phyloP scores from a whole-genome alignment of 768 basidiomycete species.

The Pleurotus platypus region DNA sequence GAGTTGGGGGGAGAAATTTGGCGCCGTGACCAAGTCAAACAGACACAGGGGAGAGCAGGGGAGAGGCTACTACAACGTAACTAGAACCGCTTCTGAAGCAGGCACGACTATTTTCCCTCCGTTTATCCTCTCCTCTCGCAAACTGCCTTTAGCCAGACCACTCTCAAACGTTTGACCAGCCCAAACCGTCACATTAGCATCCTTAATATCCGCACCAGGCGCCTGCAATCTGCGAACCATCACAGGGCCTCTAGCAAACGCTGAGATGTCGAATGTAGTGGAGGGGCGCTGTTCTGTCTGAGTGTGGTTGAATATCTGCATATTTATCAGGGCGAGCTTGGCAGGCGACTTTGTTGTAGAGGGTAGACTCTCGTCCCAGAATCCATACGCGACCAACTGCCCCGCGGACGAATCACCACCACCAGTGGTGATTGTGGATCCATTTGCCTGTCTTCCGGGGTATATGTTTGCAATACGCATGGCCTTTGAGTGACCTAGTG shows the following conservation, averaged over 20 bases:
- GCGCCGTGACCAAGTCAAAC: not conserved
- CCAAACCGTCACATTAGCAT: constrained; percentile 43
- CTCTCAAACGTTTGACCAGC: constrained; percentile 45
- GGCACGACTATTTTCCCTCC: constrained; percentile 29
- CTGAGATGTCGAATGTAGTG: constrained; percentile 43
- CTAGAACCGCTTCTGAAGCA: constrained; percentile 35
- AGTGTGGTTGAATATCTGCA: constrained; percentile 50
- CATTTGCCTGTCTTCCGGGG: constrained; percentile 48
- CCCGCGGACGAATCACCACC: constrained; percentile 43
- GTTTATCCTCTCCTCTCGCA: constrained; percentile 33
- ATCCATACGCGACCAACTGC: constrained; percentile 49
- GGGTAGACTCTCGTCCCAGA: constrained; percentile 36
- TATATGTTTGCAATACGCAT: constrained; percentile 46
- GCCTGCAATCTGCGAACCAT: constrained; percentile 40
- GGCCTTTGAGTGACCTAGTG: constrained; percentile 39
- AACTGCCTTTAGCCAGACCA: constrained; percentile 33
- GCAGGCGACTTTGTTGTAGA: constrained; percentile 29
- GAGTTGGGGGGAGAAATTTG: not conserved
- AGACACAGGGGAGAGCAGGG: not conserved
- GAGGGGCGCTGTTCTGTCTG: constrained; percentile 35
- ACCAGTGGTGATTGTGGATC: constrained; percentile 48
- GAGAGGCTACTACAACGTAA: constrained; percentile 20
- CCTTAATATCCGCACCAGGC: constrained; percentile 44
- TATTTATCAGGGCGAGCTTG: constrained; percentile 46
- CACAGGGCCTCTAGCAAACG: constrained; percentile 29